Evolutionary conservation across 768 basidiomycete genomes (phyloP), one percentile per base, ranked within the genome.

Genomic region (Dioszegia aurantiaca): DNA sequence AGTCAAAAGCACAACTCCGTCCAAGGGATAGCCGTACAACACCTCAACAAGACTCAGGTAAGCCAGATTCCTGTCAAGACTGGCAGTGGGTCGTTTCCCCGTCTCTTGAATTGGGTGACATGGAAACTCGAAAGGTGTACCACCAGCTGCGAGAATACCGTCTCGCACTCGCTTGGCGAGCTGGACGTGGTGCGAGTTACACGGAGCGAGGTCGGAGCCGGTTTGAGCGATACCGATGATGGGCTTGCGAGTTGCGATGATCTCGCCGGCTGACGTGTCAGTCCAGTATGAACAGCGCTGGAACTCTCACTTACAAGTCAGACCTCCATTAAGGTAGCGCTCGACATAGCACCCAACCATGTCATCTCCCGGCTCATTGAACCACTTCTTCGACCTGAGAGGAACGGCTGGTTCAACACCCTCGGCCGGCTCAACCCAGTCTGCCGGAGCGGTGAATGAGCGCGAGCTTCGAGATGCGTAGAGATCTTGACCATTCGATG

Each of bases 91-190:
- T 31, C 74, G 51, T 51, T 76, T 76, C 2, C 67, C 66, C 8
- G 74, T 73, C 51, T 76, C 74, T 55, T 76, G 74, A 39, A 76
- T 76, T 1, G 74, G 74, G 56, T 76, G 74, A 67, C 73, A 74
- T 19, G 74, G 74, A 65, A 76, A 76, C 46, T 76, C 74, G 33
- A 76, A 61, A 0, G 74, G 74, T 24, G 74, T 76, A 11, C 73
- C 74, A n/a, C 74, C 74, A 4, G 68, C 69, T 17, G 74, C 71
- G 36, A 74, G 61, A 59, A 76, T 76, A 19, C 74, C 74, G 26
- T 74, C 74, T 23, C 74, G 52, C 1, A 76, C 74, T 17, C 74
- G 55, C 58, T 76, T 76, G 46, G 71, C 74, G 0, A 76, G 71
- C 21, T 66, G 58, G 52, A 74, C 56, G 42, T 76, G 74, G 49